Evolutionary conservation across 768 basidiomycete genomes (phyloP), one percentile per base, ranked within the genome.

Genomic region (Lactifluus rugatus): DNA sequence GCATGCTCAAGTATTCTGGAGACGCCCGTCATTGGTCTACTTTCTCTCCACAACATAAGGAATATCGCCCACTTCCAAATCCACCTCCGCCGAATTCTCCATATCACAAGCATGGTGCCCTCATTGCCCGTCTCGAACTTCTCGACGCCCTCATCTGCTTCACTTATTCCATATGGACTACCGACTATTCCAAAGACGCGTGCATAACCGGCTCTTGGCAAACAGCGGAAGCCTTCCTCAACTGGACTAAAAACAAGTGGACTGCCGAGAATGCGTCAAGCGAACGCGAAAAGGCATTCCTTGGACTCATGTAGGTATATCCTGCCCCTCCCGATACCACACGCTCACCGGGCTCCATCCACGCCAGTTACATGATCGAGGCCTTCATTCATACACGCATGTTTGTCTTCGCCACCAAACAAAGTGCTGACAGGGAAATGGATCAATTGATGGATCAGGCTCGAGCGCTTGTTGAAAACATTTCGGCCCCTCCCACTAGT

Each of bases 111-210:
- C 78, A 82, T 62, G 87, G 85, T 19, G 82, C 82, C 21, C 72
- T 88, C 62, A 85, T 91, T 66, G 85, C 87, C 28, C 80, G 87
- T 25, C 76, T 91, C 19, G 89, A 91, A 68, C 82, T 88, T 48
- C 72, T 89, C 41, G 89, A 93, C 70, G 85, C 89, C 44, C 78
- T 92, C 56, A 74, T 92, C 44, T 87, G 85, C 71, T 93, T 92
- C 72, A 81, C 86, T 4, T 93, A 89, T 67, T 79, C 87, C 5
- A 77, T 89, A 63, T 93, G 89, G 90, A 82, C 80, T 70, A 83
- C 79, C 66, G 88, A 89, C 60, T 81, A 82, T 65, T 70, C 74
- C 63, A 75, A 76, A 57, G 76, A 76, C 57, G 65, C 70, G 7
- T 88, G 86, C 69, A 76, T 75, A 66, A 74, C 73, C 44, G 78